Conservation (phyloP, 192 early-diverging fungal species). For the Physocladia obscura region DNA sequence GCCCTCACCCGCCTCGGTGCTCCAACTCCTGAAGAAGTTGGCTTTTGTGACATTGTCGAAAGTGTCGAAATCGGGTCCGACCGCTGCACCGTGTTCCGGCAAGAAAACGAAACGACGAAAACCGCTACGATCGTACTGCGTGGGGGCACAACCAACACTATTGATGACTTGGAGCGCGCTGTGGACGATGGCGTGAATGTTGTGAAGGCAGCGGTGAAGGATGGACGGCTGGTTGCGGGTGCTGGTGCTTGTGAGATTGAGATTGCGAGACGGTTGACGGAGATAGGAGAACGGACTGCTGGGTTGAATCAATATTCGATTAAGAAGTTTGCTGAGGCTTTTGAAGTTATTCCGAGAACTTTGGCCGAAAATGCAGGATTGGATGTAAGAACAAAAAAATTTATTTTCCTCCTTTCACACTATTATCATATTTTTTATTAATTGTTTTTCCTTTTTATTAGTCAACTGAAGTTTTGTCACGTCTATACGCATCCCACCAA, state of each 20-base stretch:
- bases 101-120: constrained; percentile 82
- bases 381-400: constrained; percentile 56
- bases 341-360: constrained; percentile 93
- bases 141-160: constrained; percentile 90
- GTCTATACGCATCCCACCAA: constrained; percentile 90
- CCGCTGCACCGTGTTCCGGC: constrained; percentile 95
- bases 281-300: constrained; percentile 78
- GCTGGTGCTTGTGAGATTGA: constrained; percentile 96
- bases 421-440: not conserved
- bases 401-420: not conserved
- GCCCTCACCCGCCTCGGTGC: constrained; percentile 88
- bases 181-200: constrained; percentile 97
- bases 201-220: constrained; percentile 87
- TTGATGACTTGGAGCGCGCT: constrained; percentile 97
- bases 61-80: constrained; percentile 96
- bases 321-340: constrained; percentile 90
- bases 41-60: constrained; percentile 95
- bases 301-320: constrained; percentile 96
- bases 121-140: constrained; percentile 95
- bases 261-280: constrained; percentile 74
- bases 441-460: no score
- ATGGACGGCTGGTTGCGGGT: constrained; percentile 81
- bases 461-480: constrained; percentile 83
- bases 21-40: constrained; percentile 95
- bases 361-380: constrained; percentile 93